A percentile compares a stretch with the other conserved stretches of the same genome.
phyloP scores from a whole-genome alignment of 1,284 basidiomycete genomes.

The Cutaneotrichosporon spelunceum region DNA sequence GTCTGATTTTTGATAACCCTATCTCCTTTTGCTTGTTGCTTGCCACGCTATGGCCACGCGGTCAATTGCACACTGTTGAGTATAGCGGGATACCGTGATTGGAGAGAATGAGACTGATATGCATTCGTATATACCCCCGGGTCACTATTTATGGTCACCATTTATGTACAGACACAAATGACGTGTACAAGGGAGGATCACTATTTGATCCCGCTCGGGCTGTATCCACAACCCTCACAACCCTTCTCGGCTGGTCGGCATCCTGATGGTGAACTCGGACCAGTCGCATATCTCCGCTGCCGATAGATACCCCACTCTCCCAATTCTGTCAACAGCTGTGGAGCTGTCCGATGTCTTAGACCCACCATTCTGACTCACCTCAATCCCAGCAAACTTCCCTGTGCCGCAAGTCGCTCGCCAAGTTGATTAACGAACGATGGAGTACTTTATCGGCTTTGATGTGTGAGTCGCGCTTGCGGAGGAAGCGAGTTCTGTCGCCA shows the following conservation, averaged over 20 bases:
- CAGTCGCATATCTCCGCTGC: neutral
- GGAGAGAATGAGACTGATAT: too few species aligned
- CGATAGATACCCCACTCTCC: neutral
- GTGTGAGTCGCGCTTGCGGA: slow-evolving; percentile 52
- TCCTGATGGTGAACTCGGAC: neutral
- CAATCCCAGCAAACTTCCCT: neutral
- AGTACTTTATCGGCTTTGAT: slow-evolving; percentile 60
- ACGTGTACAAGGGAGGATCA: too few species aligned
- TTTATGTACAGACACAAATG: too few species aligned
- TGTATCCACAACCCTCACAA: too few species aligned
- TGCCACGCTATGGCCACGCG: neutral
- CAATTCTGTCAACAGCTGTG: neutral
- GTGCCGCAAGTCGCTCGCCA: neutral
- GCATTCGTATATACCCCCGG: too few species aligned
- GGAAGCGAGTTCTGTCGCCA: neutral
- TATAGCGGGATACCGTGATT: too few species aligned
- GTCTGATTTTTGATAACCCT: neutral
- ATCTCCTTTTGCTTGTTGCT: neutral
- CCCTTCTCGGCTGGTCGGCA: neutral
- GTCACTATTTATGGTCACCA: too few species aligned
- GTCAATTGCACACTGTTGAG: too few species aligned
- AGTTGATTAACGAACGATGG: slow-evolving; percentile 16
- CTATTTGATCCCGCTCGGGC: too few species aligned
- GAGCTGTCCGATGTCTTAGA: neutral
- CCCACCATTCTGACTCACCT: neutral